Evolutionary conservation across 352 stramenopile genomes (phyloP), one percentile per base, ranked within the genome.

Genomic region (Blastocystis sp.): DNA sequence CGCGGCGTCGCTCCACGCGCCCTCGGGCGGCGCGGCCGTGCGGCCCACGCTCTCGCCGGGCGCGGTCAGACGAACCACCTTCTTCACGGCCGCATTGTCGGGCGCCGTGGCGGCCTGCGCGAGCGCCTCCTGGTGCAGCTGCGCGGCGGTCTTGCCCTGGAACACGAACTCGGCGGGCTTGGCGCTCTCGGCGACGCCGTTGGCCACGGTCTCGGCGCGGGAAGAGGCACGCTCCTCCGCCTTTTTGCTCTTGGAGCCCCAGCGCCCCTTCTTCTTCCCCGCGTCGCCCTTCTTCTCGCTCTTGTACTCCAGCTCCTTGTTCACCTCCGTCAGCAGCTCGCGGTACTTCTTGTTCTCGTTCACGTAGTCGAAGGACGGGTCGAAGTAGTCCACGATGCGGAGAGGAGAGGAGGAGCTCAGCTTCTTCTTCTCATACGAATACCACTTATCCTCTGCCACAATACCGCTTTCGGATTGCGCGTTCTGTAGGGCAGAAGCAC

Each of bases 251-350:
- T 67, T 66, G 14, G 34, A 40, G 21, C 74, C 74, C 74, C 74
- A 82, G 19, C 21, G 2, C 4, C 74, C 65, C 74, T 82, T 82
- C 74, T 82, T 82, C 28, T 82, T 82, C 9, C 38, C 43, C 19
- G 19, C 41, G 17, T 67, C 74, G 38, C 74, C 74, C 52, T 82
- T 82, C 74, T 82, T 82, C 10, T 82, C 74, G 4, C 65, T 59
- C 53, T 82, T 82, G 74, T 82, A 82, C 53, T 82, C 74, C 43
- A 82, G 43, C 17, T 62, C 43, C 28, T 67, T 82, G 74, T 59
- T 82, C 17, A 82, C 74, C 64, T 82, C 74, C 23, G 74, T 59
- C 23, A 82, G 40, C 19, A 82, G 41, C 3, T 82, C 74, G 21
- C 74, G 52, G 43, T 66, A 82, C 53, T 67, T 28, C 61, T 82